Evolutionary conservation across 345 rosid genomes (phyloP), one percentile per base, ranked within the genome.

Genomic region (Triadica sebifera): DNA sequence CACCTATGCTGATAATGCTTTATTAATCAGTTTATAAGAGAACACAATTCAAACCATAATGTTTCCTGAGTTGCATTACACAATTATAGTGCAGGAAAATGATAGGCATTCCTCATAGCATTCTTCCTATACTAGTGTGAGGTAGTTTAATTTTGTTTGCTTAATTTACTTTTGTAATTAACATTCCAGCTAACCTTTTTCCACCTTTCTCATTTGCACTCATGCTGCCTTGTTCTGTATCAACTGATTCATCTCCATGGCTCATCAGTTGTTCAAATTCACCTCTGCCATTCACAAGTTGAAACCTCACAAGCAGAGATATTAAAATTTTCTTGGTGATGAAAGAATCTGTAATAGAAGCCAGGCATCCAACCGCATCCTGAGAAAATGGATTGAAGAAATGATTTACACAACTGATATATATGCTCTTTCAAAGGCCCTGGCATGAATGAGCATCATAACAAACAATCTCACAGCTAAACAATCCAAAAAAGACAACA

Each of bases 351-450:
- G 85, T 70, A 24, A 93, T 83, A 69, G 92, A 89, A 84, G 98
- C 97, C 83, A 93, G 77, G 88, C 91, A 91, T 77, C 88, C 87
- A 70, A 91, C 80, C 70, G 97, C 90, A 83, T 88, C 94, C 98
- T 94, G 89, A 71, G 74, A 79, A 79, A 70, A 81, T 70, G 59
- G 69, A 78, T 45, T 72, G 64, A 17, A 74, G 74, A 75, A 12
- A 60, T 38, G 20, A 60, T 75, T 46, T 41, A 63, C 20, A 16
- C 8, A 43, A 50, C 6, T 22, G 24, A 71, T 37, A 7, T n/a
- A 37, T 39, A 57, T 43, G 25, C 17, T 55, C 25, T 67, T 10
- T 19, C 16, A 29, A 66, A 58, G 38, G 6, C 37, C 25, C 57
- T 29, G n/a, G 20, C 13, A 25, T 47, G 46, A 41, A 5, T 43